A percentile compares a stretch with the other conserved stretches of the same genome.
phyloP scores from a whole-genome alignment of 1,284 basidiomycete genomes.

The Leucoagaricus sp. region DNA sequence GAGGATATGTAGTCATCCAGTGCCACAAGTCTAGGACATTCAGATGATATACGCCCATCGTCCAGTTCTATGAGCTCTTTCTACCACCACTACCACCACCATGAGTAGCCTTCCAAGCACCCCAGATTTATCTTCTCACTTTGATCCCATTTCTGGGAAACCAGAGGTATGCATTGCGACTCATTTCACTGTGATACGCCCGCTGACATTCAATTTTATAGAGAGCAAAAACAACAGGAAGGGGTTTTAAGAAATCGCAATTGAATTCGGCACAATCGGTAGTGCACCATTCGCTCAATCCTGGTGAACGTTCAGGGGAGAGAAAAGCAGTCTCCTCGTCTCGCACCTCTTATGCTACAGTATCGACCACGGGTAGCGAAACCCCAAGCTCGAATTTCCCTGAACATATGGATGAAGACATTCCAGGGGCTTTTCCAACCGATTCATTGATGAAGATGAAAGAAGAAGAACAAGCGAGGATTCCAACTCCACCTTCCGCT shows the following conservation, averaged over 20 bases:
- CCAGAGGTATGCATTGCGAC: neutral
- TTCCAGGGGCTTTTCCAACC: slow-evolving; percentile 2
- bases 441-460: neutral
- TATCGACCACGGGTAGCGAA: neutral
- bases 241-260: neutral
- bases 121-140: neutral
- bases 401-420: neutral
- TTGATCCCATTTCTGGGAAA: neutral
- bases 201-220: too few relatives aligned
- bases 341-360: too few relatives aligned
- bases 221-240: neutral
- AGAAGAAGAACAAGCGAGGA: neutral
- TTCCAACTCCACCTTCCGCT: neutral
- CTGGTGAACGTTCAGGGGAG: too few relatives aligned
- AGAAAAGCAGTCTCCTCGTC: too few relatives aligned
- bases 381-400: neutral
- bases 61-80: too few relatives aligned
- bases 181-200: neutral
- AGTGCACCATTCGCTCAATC: neutral
- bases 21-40: slow-evolving; percentile 1
- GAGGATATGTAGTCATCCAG: neutral
- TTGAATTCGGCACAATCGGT: neutral
- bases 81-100: neutral
- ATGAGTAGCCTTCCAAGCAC: neutral
- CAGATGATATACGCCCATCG: neutral